A percentile compares a stretch with the other conserved stretches of the same genome.
These are phyloP conservation scores for Saccharomycopsis babjevae DNA, from an alignment of 805 yeast genomes.

Conservation along the genomic window DNA sequence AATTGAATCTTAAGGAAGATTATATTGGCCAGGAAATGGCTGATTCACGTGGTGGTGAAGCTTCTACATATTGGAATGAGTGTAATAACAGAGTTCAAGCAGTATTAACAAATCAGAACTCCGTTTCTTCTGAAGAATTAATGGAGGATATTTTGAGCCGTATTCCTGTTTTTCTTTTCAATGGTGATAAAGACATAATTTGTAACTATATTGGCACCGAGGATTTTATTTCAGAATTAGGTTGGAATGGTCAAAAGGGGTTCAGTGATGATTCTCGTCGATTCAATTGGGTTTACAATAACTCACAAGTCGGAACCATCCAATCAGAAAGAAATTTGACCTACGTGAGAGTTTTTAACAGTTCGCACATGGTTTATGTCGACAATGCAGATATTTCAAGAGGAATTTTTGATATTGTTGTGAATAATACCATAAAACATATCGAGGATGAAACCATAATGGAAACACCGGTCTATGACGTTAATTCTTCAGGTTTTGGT, in stretches of 20 bases:
- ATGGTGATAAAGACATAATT: conserved; percentile 81
- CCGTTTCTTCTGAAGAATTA: conserved; percentile 52
- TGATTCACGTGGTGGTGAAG: background rate
- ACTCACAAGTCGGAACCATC: conserved; percentile 31
- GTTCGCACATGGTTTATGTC: conserved; percentile 77
- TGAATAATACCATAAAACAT: conserved; percentile 7
- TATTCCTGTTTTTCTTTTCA: conserved; percentile 59
- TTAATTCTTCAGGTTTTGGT: conserved; percentile 1
- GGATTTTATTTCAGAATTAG: conserved; percentile 47
- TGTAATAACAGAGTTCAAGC: conserved; percentile 55
- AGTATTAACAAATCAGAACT: conserved; percentile 38
- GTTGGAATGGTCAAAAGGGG: conserved; percentile 50
- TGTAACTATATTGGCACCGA: conserved; percentile 79
- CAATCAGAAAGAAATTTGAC: conserved; percentile 50
- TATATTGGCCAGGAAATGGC: conserved; percentile 20
- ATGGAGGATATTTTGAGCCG: conserved; percentile 56
- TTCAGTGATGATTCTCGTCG: conserved; percentile 26
- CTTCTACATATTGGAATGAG: conserved; percentile 54
- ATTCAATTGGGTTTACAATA: conserved; percentile 37
- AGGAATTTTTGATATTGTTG: conserved; percentile 44
- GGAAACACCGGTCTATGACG: conserved; percentile 15
- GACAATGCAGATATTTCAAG: conserved; percentile 52
- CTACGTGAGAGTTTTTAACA: conserved; percentile 46
- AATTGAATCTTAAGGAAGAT: conserved; percentile 40
- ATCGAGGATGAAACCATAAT: background rate